Evolutionary conservation across 2,329 filamentous ascomycete species (phyloP).

Genomic region (Gaeumannomyces tritici): DNA sequence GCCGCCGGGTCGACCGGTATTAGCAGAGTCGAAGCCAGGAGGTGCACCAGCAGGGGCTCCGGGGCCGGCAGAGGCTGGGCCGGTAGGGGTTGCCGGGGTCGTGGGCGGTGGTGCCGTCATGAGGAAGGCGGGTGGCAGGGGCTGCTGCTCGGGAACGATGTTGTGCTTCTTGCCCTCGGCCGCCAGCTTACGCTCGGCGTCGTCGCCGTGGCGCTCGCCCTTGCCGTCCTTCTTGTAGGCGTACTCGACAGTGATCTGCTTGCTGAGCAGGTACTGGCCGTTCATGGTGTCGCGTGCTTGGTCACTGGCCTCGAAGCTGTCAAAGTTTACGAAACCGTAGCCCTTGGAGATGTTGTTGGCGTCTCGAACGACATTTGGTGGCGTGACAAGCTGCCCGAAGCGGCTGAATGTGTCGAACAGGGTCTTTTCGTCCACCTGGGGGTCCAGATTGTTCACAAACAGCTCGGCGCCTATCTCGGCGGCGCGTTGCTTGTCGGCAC

Average conservation of each 20-base stretch:
- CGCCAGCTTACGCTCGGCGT: constrained; percentile 85
- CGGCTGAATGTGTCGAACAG: constrained; percentile 90
- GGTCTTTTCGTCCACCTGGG: constrained; percentile 90
- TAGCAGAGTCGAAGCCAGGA: constrained; percentile 4
- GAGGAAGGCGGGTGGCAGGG: constrained; percentile 66
- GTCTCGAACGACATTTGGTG: constrained; percentile 88
- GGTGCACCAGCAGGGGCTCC: constrained; percentile 8
- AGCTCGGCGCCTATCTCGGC: constrained; percentile 93
- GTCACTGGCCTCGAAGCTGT: constrained; percentile 88
- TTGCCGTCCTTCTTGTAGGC: constrained; percentile 99
- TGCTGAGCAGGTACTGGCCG: constrained; percentile 93
- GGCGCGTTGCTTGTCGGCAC: constrained; percentile 86
- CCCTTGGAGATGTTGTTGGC: constrained; percentile 84
- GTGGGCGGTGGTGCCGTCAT: constrained; percentile 22
- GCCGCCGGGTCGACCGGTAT: neutral
- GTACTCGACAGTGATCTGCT: constrained; percentile 93
- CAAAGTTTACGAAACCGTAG: constrained; percentile 91
- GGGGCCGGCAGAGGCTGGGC: constrained; percentile 3
- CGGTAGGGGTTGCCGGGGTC: constrained; percentile 10
- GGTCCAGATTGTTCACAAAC: constrained; percentile 91
- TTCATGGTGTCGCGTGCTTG: constrained; percentile 88
- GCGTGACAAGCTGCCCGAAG: constrained; percentile 74
- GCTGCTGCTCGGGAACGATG: constrained; percentile 71
- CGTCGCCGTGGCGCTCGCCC: constrained; percentile 89
- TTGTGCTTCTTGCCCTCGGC: constrained; percentile 91